Evolutionary conservation across 2,329 filamentous ascomycete genomes (phyloP), one percentile per base, ranked within the genome.

Genomic region (Endocalyx cinctus): DNA sequence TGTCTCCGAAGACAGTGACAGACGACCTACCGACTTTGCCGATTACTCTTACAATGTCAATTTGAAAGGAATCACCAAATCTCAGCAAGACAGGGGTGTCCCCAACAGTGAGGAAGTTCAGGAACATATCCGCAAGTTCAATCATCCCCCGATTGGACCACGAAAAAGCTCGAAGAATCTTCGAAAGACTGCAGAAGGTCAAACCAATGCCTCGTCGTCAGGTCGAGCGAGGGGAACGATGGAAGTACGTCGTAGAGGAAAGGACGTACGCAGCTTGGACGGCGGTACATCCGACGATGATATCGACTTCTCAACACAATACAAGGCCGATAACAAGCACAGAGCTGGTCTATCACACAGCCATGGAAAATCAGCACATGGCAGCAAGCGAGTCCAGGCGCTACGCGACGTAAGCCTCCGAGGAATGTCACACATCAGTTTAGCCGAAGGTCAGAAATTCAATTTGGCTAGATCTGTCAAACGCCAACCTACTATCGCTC

Each of bases 401-500:
- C 20, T 52, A 17, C 49, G 41, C 26, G 47, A 51, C 14, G 33
- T 71, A 38, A 70, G 59, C 47, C 62, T 79, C 18, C 62, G 62
- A 34, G 64, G 66, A 19, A 66, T 63, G 39, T 72, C 70, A 2
- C 72, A 78, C 50, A 63, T 77, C 45, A 78, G 73, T 43, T 57
- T 78, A 10, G 59, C 56, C 27, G 70, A 68, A 27, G 57, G 61
- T 7, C 62, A 70, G 41, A 63, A 59, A 2, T 75, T 78, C 55
- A 77, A 64, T 41, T 55, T 78, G 33, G 58, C 65, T 27, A 67
- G 64, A 41, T 71, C 70, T 6, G 72, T 80, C 45, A 74, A 70
- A 41, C 68, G 74, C 17, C 74, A 80, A 38, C 77, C 80, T 0
- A 77, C 78, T 0, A 78, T 87, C 48, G 82, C 84, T 18, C 72